Evolutionary conservation across 352 stramenopile genomes (phyloP).

Genomic region (Phytophthora tubulina): DNA sequence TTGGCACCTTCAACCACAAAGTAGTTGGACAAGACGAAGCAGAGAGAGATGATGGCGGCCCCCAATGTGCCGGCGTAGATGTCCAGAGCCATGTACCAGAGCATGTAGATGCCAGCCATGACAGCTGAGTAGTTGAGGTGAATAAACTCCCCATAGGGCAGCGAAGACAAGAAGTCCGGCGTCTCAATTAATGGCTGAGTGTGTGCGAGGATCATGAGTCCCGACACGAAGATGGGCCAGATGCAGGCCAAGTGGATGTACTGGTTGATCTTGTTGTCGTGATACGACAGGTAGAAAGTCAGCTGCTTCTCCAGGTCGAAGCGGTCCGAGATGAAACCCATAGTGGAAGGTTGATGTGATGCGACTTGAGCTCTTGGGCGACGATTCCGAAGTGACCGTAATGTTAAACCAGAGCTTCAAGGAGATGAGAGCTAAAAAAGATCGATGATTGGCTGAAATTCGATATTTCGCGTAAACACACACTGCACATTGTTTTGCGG

Average conservation of each 20-base stretch:
- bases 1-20: constrained; percentile 50
- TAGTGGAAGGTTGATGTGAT: constrained; percentile 3
- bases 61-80: constrained; percentile 65
- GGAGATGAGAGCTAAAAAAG: not conserved
- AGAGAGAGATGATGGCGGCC: constrained; percentile 57
- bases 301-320: constrained; percentile 90
- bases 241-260: constrained; percentile 89
- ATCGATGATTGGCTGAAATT: constrained; percentile 24
- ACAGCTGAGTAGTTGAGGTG: constrained; percentile 76
- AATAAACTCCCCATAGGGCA: constrained; percentile 63
- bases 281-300: constrained; percentile 90
- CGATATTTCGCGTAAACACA: not conserved
- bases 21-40: constrained; percentile 75
- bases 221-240: constrained; percentile 89
- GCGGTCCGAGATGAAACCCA: constrained; percentile 61
- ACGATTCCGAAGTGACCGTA: constrained; percentile 24
- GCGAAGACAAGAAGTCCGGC: constrained; percentile 34
- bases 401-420: constrained; percentile 35
- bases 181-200: constrained; percentile 50
- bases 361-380: constrained; percentile 7
- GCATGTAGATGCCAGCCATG: constrained; percentile 74
- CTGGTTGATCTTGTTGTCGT: constrained; percentile 87
- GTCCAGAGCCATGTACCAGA: constrained; percentile 86
- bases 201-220: constrained; percentile 72
- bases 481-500: no score